Percentiles rank a stretch among this genome's conserved stretches.
Evolutionary conservation across 2,329 filamentous ascomycete genomes (phyloP).

Genomic region (Corynespora cassiicola): DNA sequence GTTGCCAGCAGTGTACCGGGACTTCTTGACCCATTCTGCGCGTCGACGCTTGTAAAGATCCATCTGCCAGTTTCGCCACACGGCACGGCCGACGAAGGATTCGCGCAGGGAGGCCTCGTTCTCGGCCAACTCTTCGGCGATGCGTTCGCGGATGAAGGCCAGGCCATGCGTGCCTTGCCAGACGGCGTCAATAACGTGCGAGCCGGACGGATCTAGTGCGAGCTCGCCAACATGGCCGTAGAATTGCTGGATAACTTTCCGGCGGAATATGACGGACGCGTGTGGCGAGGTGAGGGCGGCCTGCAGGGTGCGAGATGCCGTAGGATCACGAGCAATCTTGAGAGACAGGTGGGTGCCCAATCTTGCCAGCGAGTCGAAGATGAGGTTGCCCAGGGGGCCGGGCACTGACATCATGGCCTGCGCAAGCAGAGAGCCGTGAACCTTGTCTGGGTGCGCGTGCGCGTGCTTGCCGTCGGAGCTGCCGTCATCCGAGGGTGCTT

Average conservation of each 20-base stretch:
- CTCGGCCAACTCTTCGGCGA: constrained; percentile 67
- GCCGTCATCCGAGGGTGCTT: constrained; percentile 50
- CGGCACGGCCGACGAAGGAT: constrained; percentile 68
- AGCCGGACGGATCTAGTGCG: constrained; percentile 67
- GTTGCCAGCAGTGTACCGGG: constrained; percentile 60
- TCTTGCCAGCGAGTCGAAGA: constrained; percentile 67
- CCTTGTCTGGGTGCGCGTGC: constrained; percentile 57
- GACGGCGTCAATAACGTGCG: constrained; percentile 71
- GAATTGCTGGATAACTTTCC: constrained; percentile 69
- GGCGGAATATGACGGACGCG: constrained; percentile 63
- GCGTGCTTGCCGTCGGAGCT: constrained; percentile 36
- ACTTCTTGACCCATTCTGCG: constrained; percentile 68
- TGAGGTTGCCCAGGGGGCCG: constrained; percentile 70
- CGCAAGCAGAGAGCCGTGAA: constrained; percentile 84
- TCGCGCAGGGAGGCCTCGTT: constrained; percentile 69
- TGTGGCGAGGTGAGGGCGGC: constrained; percentile 63
- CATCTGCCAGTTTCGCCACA: constrained; percentile 78
- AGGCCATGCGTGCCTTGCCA: constrained; percentile 69
- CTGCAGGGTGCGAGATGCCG: constrained; percentile 68
- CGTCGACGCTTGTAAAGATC: constrained; percentile 71
- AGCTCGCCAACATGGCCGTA: constrained; percentile 67
- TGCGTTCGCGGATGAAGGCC: constrained; percentile 71
- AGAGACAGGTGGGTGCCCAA: constrained; percentile 60
- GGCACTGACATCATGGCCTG: constrained; percentile 79
- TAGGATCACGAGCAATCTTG: constrained; percentile 68